Base-by-base conservation (phyloP, 345 rosid genomes). In the Garcia nutans region DNA sequence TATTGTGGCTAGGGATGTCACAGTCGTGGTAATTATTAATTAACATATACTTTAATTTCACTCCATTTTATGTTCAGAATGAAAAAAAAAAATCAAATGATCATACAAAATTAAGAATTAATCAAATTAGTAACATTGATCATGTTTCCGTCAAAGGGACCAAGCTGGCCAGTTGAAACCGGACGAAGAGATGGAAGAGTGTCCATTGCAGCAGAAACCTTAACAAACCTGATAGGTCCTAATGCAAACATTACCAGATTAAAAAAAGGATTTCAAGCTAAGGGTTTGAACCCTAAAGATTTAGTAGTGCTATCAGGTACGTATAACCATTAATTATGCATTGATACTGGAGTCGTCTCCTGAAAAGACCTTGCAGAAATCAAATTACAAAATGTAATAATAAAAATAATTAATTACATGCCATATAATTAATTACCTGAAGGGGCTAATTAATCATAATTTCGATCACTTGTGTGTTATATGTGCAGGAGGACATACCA, bases 141-240 rank as follows among this genome's bases (percentile, higher is more conserved):
- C 23, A 7, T 77, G 7, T 24, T 16, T 24, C 73, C 89, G 92
- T 75, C 80, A 50, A 76, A 80, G 24, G 95, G 84, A 61, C 84
- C 71, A 33, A 76, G 26, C 16, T 90, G 81, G 82, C 52, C 76
- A 15, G 93, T 90, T 15, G 90, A 87, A 85, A 88, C 92, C 13
- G 97, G 95, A 65, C 72, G 97, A 76, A 86, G 88, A 79, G 97
- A 92, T 68, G 95, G 97, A 73, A 65, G 61, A 3, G 84, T 89
- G 22, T 84, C 97, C 1, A 85, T 13, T 8, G 8, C 69, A 11
- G 23, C 7, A 0, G 92, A 88, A 70, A 82, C 84, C 19, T 6
- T n/a, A 0, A 15, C 4, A 11, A 72, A 78, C 65, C 81, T 90
- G 24, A 64, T 83, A 28, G 64, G 89, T 45, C 91, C 90, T 8